A percentile compares a stretch with the other conserved stretches of the same genome.
Evolutionary conservation across 2,329 filamentous ascomycete genomes (phyloP).

Genomic region (Myrmaecium sp.): DNA sequence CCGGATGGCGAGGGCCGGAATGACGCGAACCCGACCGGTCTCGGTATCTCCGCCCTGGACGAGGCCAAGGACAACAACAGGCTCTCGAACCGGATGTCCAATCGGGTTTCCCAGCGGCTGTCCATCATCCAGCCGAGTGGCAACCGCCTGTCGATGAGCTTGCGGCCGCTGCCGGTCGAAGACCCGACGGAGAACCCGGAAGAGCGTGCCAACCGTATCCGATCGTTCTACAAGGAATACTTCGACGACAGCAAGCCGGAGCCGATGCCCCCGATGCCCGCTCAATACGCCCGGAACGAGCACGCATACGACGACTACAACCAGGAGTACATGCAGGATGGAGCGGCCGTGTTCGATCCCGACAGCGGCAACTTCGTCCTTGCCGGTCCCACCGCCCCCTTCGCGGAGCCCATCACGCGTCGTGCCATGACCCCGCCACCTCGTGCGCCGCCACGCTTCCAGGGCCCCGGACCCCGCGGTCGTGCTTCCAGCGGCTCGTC

Average conservation of each 20-base stretch:
- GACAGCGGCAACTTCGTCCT: conserved; percentile 47
- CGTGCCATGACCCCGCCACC: conserved; percentile 95
- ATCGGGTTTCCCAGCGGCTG: no score
- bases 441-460: conserved; percentile 41
- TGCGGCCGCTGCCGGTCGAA: conserved; percentile 64
- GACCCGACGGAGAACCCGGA: conserved; percentile 83
- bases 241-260: conserved; percentile 65
- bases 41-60: conserved; percentile 15
- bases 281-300: conserved; percentile 18
- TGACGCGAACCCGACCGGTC: conserved; percentile 10
- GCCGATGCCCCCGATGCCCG: conserved; percentile 13
- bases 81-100: no score
- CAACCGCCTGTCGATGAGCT: conserved; percentile 39
- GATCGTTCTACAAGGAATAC: conserved; percentile 99
- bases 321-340: conserved; percentile 50
- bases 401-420: conserved; percentile 67
- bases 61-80: no score
- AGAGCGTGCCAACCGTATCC: conserved; percentile 83
- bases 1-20: conserved; percentile 13
- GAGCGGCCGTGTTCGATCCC: conserved; percentile 36
- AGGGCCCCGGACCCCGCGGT: conserved; percentile 19
- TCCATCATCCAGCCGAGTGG: no score
- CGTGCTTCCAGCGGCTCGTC: conserved; percentile 30
- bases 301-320: conserved; percentile 64
- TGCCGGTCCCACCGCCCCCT: conserved; percentile 36